phyloP scores from a whole-genome alignment of 2,329 filamentous ascomycete genomes.

The Pestalotiopsis fici region DNA sequence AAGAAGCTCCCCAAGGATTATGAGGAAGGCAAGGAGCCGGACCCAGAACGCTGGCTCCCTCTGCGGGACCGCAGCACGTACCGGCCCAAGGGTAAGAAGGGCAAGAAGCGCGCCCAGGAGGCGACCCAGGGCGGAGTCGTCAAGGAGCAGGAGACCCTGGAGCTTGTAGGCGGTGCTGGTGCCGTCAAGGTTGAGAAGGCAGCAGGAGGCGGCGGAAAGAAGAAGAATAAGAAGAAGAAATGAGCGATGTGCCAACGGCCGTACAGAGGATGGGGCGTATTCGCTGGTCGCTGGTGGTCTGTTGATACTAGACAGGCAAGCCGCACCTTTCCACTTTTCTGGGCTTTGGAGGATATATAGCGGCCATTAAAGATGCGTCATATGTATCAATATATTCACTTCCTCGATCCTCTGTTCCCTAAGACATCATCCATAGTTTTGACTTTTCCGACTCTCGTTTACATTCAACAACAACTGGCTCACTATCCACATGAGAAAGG shows the following conservation, averaged over 20 bases:
- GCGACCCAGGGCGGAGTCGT: slow-evolving; percentile 85
- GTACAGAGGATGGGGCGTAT: no score
- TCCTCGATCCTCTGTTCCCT: no score
- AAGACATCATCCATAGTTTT: no score
- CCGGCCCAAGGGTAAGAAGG: slow-evolving; percentile 88
- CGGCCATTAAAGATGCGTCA: no score
- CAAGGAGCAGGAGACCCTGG: slow-evolving; percentile 69
- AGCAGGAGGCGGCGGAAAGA: slow-evolving; percentile 34
- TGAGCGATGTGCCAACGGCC: background rate
- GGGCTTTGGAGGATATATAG: no score
- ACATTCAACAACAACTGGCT: no score
- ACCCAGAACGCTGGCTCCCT: slow-evolving; percentile 92
- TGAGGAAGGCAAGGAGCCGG: slow-evolving; percentile 76
- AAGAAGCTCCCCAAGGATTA: slow-evolving; percentile 66
- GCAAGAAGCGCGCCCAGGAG: slow-evolving; percentile 77
- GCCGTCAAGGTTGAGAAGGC: slow-evolving; percentile 66
- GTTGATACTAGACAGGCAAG: no score
- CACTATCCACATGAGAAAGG: no score
- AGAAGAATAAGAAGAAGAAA: slow-evolving; percentile 52
- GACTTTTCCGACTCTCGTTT: no score
- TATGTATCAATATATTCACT: no score
- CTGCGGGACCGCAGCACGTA: slow-evolving; percentile 87
- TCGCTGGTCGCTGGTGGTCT: no score
- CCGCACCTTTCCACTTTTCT: no score
- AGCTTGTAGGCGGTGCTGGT: slow-evolving; percentile 63